These are phyloP conservation scores for Aspergillus fumigatus DNA, from an alignment of 2,329 filamentous ascomycete species.

Conservation along the genomic window DNA sequence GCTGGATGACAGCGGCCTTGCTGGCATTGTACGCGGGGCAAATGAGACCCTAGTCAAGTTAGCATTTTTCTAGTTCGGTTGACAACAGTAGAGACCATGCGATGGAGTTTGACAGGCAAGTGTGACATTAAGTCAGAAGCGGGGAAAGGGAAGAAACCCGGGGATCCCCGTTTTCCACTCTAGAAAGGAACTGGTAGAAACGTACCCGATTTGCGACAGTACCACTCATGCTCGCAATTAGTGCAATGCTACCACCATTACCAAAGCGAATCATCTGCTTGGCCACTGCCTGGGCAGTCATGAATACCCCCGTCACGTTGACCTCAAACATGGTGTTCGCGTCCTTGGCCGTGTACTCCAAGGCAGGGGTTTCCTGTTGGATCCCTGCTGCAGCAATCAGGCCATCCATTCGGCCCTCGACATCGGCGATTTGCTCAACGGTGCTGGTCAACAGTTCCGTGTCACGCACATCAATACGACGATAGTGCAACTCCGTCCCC, in stretches of 20 bases:
- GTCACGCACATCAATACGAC: slow-evolving; percentile 75
- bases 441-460: slow-evolving; percentile 62
- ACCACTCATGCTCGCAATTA: slow-evolving; percentile 62
- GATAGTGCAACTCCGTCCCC: slow-evolving; percentile 67
- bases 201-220: slow-evolving; percentile 50
- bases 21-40: slow-evolving; percentile 48
- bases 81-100: neutral
- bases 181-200: slow-evolving; percentile 2
- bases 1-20: slow-evolving; percentile 46
- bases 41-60: slow-evolving; percentile 38
- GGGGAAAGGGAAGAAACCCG: slow-evolving; percentile 1
- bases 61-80: neutral
- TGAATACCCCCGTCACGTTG: slow-evolving; percentile 59
- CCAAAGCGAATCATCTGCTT: slow-evolving; percentile 60
- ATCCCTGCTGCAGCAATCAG: slow-evolving; percentile 67
- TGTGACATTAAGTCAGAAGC: neutral
- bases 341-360: slow-evolving; percentile 67
- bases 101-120: neutral
- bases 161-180: neutral
- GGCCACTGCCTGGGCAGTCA: slow-evolving; percentile 60
- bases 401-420: slow-evolving; percentile 71
- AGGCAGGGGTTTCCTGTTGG: slow-evolving; percentile 76
- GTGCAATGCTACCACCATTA: slow-evolving; percentile 56
- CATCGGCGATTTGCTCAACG: slow-evolving; percentile 63
- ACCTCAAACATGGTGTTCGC: slow-evolving; percentile 60